Base-by-base conservation (phyloP, 2,329 filamentous ascomycete species). In the Penicillium sp. region DNA sequence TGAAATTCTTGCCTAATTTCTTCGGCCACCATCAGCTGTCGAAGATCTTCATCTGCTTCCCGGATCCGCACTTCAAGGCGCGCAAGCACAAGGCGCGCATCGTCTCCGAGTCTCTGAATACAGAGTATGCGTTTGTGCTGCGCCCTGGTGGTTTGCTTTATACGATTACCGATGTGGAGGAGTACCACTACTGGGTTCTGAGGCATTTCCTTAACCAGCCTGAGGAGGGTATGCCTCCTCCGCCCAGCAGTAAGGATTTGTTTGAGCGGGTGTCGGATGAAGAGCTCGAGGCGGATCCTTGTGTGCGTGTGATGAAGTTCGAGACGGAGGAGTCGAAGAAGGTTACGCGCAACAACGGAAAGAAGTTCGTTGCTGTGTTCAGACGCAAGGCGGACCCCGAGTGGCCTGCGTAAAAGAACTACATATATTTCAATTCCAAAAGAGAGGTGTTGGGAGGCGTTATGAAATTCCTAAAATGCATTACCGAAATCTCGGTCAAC, bases 1-100 rank as follows among this genome's bases (percentile, higher is more conserved):
- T 99, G 94, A 99, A 99, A 73, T 99, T 97, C 75, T 80, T 99
- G n/a, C 93, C 95, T 58, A 97, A 99, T 71, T 96, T 97, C 81
- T 97, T 99, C 80, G 79, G 77, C 51, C 89, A 87, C 67, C 81
- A 77, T 13, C 92, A 97, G 71, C 84, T 99, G 13, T 84, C 83
- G 59, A 95, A 95, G 71, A 90, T 97, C 70, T 99, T 99, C 74
- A 90, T 99, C 66, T 99, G 94, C 79, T 99, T 99, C 71, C 94
- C 94, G 0, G 94, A 99, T 69, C 94, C 94, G 55, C 94, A 99
- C 75, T 99, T 99, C 81, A 99, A 99, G 77, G 86, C 91, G 11
- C 85, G 93, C 59, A 99, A 99, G 75, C 94, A 97, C 79, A 99
- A 99, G 77, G 92, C 92, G 38, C 83, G 94, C 38, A 99, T 99